These are phyloP conservation scores for Ceriops decandra DNA, from an alignment of 345 rosid species.

Conservation along the genomic window DNA sequence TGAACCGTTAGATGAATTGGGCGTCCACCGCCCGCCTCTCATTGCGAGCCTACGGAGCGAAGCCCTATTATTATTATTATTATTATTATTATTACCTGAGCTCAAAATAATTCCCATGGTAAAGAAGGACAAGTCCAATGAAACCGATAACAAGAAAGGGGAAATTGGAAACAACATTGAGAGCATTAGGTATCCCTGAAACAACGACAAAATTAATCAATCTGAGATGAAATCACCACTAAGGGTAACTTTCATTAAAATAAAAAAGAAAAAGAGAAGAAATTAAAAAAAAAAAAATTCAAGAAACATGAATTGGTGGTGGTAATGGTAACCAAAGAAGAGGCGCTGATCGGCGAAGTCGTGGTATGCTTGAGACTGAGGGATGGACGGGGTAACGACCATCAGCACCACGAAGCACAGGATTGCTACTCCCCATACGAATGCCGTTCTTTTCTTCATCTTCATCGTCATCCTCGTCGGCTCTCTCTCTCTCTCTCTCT, in stretches of 20 bases:
- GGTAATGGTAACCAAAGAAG: conserved; percentile 49
- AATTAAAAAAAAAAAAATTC: background rate
- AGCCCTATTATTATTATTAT: too few relatives aligned
- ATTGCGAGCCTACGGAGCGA: background rate
- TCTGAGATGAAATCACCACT: background rate
- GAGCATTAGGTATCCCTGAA: conserved; percentile 79
- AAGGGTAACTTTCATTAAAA: background rate
- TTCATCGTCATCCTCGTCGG: background rate
- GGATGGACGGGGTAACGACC: conserved; percentile 82
- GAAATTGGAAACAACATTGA: conserved; percentile 83
- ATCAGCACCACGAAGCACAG: conserved; percentile 66
- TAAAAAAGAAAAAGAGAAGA: background rate
- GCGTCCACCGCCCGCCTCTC: too few relatives aligned
- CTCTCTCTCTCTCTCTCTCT: too few relatives aligned
- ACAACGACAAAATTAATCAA: background rate
- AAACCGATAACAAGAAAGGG: conserved; percentile 87
- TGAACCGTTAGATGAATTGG: too few relatives aligned
- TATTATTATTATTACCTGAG: conserved; percentile 40
- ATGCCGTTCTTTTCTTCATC: conserved; percentile 55
- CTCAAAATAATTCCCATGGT: conserved; percentile 60
- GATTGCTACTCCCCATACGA: conserved; percentile 61
- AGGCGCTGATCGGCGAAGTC: conserved; percentile 87
- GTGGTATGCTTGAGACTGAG: conserved; percentile 79
- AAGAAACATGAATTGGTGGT: background rate
- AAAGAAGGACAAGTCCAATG: conserved; percentile 74